Conservation (phyloP, 768 basidiomycete species). For the Paxillus ammoniavirescens region DNA sequence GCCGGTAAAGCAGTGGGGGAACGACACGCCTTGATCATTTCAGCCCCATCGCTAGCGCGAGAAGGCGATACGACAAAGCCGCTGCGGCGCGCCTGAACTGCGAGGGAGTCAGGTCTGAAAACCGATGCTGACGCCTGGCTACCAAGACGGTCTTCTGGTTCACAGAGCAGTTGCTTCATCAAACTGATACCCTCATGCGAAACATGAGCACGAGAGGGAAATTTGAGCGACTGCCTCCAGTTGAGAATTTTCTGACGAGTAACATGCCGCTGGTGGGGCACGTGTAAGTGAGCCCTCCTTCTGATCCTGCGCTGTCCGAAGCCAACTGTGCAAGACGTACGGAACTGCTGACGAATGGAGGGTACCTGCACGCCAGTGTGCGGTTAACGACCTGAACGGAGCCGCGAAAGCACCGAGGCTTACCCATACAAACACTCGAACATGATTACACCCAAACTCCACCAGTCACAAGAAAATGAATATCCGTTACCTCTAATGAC, state of each 20-base stretch:
- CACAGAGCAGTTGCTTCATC: conserved; percentile 88
- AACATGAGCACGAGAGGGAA: conserved; percentile 80
- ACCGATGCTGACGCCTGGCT: conserved; percentile 67
- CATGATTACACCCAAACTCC: conserved; percentile 97
- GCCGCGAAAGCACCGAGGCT: conserved; percentile 33
- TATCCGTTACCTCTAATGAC: conserved; percentile 92
- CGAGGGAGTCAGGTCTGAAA: conserved; percentile 73
- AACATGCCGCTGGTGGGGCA: conserved; percentile 68
- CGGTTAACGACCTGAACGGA: conserved; percentile 26
- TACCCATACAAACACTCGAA: conserved; percentile 93
- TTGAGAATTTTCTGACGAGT: conserved; percentile 97
- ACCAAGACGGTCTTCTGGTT: conserved; percentile 92
- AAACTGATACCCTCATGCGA: conserved; percentile 86
- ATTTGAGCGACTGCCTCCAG: conserved; percentile 87
- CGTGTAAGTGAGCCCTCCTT: conserved; percentile 9
- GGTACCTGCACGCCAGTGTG: conserved; percentile 56
- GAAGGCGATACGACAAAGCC: conserved; percentile 57
- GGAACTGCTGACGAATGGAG: conserved; percentile 94
- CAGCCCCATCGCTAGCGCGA: conserved; percentile 76
- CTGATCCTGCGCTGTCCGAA: conserved; percentile 20
- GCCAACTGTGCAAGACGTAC: conserved; percentile 43
- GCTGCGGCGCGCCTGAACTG: conserved; percentile 71
- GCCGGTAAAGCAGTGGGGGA: conserved; percentile 10
- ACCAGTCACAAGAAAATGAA: conserved; percentile 96
- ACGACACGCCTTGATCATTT: conserved; percentile 74